A percentile compares a stretch with the other conserved stretches of the same genome.
Conservation (phyloP, 2,329 filamentous ascomycete species). For the Dactylellina leptospora region DNA sequence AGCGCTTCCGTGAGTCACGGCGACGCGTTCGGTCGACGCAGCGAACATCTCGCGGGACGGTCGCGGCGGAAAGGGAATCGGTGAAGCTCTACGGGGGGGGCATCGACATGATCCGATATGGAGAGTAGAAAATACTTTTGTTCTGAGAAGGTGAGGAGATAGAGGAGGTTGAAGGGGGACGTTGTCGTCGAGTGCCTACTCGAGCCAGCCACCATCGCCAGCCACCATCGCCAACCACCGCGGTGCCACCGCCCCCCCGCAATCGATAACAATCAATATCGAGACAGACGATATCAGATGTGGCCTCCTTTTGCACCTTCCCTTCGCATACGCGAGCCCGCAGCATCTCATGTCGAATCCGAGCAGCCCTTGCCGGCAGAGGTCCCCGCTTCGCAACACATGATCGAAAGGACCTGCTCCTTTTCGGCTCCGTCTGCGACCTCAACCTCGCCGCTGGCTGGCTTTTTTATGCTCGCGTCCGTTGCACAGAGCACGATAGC, state of each 20-base stretch:
- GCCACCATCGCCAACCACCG: too few species aligned
- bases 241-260: background rate
- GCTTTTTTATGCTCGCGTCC: constrained; percentile 1
- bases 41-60: background rate
- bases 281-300: background rate
- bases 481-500: constrained; percentile 5
- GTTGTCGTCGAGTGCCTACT: too few species aligned
- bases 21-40: background rate
- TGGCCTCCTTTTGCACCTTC: constrained; percentile 34
- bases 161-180: too few species aligned
- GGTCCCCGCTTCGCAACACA: background rate
- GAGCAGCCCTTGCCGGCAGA: background rate
- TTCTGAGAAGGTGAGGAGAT: too few species aligned
- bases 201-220: too few species aligned
- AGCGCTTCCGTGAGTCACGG: constrained; percentile 1
- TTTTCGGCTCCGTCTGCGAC: constrained; percentile 19
- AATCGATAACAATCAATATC: background rate
- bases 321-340: too few species aligned
- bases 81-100: too few species aligned
- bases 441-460: background rate
- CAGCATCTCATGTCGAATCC: background rate
- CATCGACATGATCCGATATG: too few species aligned
- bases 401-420: constrained; percentile 12
- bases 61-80: too few species aligned
- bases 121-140: too few species aligned